Percentiles rank a stretch among this genome's conserved stretches.
These are phyloP conservation scores for Corylus heterophylla DNA, from an alignment of 306 rosid genomes.

Conservation along the genomic window DNA sequence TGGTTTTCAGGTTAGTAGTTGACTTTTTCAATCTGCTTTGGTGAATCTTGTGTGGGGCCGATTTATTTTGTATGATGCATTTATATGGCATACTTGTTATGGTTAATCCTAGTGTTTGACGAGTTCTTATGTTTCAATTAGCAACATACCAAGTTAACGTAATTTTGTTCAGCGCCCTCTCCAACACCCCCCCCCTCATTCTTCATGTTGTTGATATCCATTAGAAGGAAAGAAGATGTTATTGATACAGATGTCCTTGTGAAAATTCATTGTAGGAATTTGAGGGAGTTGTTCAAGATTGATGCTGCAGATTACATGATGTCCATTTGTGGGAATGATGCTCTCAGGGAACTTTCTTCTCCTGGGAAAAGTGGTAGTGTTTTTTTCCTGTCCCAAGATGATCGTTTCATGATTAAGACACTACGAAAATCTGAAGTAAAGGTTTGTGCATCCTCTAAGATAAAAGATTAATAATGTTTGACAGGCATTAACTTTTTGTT, in stretches of 20 bases:
- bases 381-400: constrained; percentile 96
- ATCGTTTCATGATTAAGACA: constrained; percentile 96
- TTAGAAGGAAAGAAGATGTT: background rate
- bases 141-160: background rate
- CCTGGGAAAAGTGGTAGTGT: constrained; percentile 99
- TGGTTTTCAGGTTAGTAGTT: constrained; percentile 89
- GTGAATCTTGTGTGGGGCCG: constrained; percentile 14
- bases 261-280: constrained; percentile 57
- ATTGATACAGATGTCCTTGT: constrained; percentile 20
- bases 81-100: constrained; percentile 23
- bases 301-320: constrained; percentile 99
- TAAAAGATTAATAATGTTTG: background rate
- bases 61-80: constrained; percentile 22
- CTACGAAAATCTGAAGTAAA: constrained; percentile 95
- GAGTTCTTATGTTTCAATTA: constrained; percentile 7
- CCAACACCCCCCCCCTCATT: no score
- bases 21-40: constrained; percentile 3
- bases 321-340: constrained; percentile 99
- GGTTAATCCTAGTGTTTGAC: constrained; percentile 7
- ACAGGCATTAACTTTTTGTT: background rate
- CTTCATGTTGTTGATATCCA: no score
- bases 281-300: constrained; percentile 96
- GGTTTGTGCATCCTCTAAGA: constrained; percentile 54
- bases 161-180: background rate
- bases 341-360: constrained; percentile 94